Percentiles rank a stretch among this genome's conserved stretches.
Conservation (phyloP, 164 flowering plant genomes). For the Nymphaea colorata region DNA sequence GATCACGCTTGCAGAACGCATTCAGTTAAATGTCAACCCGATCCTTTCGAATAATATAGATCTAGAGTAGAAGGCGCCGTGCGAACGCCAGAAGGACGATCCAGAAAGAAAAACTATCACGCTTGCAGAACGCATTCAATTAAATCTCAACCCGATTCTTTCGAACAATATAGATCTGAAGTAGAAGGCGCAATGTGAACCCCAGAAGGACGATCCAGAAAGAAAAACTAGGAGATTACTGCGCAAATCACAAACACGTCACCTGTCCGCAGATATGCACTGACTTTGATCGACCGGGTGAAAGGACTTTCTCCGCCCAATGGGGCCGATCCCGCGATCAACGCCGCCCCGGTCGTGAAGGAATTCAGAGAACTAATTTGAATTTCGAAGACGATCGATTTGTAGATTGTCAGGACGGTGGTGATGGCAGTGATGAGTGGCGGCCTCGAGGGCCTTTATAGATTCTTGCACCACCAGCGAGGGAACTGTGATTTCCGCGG, state of each 20-base stretch:
- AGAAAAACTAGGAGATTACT: not conserved
- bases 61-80: not conserved
- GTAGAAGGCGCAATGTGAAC: not conserved
- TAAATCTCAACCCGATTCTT: too few species aligned
- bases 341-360: not conserved
- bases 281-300: not conserved
- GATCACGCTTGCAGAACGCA: not conserved
- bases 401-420: too few species aligned
- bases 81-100: not conserved
- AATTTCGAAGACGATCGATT: not conserved
- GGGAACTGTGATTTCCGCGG: too few species aligned
- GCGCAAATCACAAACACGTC: not conserved
- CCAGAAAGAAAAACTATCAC: not conserved
- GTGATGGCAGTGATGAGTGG: too few species aligned
- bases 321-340: not conserved
- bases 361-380: not conserved
- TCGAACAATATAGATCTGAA: not conserved
- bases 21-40: not conserved
- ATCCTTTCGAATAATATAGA: not conserved
- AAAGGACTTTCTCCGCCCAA: not conserved
- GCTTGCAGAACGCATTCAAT: not conserved
- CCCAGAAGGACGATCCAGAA: not conserved
- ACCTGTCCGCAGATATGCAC: not conserved
- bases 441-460: too few species aligned
- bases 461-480: too few species aligned